Evolutionary conservation across 176 grass and related monocot species (phyloP), one percentile per base, ranked within the genome.

Genomic region (Melocanna baccifera): DNA sequence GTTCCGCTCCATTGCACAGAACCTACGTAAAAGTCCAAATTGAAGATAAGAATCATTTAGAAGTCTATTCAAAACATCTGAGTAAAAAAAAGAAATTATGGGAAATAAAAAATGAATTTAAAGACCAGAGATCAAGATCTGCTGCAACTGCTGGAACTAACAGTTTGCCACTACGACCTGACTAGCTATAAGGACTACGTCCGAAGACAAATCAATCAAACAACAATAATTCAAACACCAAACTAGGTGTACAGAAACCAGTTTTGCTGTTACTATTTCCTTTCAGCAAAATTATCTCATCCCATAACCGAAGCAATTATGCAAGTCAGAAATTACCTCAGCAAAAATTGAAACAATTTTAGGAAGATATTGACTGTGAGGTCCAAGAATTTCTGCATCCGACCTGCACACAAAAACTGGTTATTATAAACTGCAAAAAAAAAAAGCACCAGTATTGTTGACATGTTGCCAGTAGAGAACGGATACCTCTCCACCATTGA

Each of bases 401-500:
- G 93, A 99, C 76, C 97, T 99, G 88, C 71, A 82, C 30, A 83
- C 3, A 81, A 39, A 59, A 79, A 85, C 9, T 73, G 48, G 50
- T 52, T 67, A 79, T 62, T 68, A 74, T 62, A 86, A 81, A 87
- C 25, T 42, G 58, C 37, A 71, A 65, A 88, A 83, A 4, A 71
- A 65, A 88, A 83, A 4, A 6, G n/a, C 16, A 75, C 7, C 30
- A 87, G 13, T 18, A 11, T 57, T 29, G 37, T 84, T 45, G 61
- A n/a, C 58, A 77, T 50, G 68, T 20, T 66, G 19, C 22, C 9
- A 76, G 19, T 71, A 69, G 20, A 13, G 46, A 53, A 43, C 11
- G 67, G 1, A 15, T 84, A 99, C 97, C 97, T 99, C 79, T 99
- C 97, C 37, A 96, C 91, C 97, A 99, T 96, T 22, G 97, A 89